These are phyloP conservation scores for Aschersonia sp. DNA, from an alignment of 2,329 filamentous ascomycete species.

Conservation along the genomic window DNA sequence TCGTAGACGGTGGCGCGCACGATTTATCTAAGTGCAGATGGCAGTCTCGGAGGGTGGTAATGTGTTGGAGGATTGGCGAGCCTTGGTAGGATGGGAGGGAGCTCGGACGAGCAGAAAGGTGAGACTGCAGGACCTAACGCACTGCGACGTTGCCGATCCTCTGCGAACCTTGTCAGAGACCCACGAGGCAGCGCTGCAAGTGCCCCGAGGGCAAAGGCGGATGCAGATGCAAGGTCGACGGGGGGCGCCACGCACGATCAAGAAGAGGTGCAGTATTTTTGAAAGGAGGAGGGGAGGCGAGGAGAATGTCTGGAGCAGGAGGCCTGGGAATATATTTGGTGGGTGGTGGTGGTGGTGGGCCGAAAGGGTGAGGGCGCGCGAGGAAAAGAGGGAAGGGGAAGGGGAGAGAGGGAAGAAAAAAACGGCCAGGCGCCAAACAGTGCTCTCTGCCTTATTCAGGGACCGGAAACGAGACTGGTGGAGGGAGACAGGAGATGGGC, in stretches of 20 bases:
- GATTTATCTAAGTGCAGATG: background rate
- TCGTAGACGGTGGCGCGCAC: background rate
- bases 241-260: background rate
- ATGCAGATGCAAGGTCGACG: background rate
- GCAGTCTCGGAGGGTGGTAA: background rate
- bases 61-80: background rate
- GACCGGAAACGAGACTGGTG: background rate
- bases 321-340: background rate
- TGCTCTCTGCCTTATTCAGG: background rate
- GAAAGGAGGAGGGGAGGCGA: background rate
- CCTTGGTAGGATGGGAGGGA: constrained; percentile 1
- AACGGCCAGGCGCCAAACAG: background rate
- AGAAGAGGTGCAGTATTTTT: background rate
- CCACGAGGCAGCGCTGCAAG: background rate
- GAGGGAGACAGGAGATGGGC: background rate
- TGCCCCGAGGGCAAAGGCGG: background rate
- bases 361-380: background rate
- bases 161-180: background rate
- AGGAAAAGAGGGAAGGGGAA: background rate
- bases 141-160: constrained; percentile 4
- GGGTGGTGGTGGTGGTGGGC: too few relatives aligned
- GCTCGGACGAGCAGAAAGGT: constrained; percentile 1
- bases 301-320: background rate
- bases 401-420: background rate
- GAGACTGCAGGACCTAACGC: constrained; percentile 3